Percentiles rank a stretch among this genome's conserved stretches.
Conservation (phyloP, 1,139 yeast genomes). For the Hansenula sp. region DNA sequence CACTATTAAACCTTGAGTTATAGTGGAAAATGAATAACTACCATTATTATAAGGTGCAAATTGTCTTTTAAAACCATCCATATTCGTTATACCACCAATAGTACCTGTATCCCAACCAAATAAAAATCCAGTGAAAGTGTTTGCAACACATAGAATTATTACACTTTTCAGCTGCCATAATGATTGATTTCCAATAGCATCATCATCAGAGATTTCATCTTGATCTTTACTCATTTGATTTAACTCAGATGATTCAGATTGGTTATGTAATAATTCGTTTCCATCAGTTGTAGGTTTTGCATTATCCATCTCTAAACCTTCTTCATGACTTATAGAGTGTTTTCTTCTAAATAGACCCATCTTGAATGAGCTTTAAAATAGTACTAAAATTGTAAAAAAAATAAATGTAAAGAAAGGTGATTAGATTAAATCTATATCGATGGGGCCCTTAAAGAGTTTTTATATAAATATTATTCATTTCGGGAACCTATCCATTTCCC, state of each 20-base stretch:
- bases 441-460: too few relatives aligned
- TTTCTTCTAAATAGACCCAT: constrained; percentile 1
- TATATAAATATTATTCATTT: too few relatives aligned
- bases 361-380: too few relatives aligned
- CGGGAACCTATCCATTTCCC: too few relatives aligned
- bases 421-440: too few relatives aligned
- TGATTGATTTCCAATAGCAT: background rate
- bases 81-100: constrained; percentile 48
- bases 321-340: background rate
- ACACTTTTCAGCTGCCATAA: background rate
- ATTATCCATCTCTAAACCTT: background rate
- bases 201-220: background rate
- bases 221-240: background rate
- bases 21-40: constrained; percentile 1
- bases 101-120: constrained; percentile 56
- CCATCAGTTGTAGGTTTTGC: constrained; percentile 1
- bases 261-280: background rate
- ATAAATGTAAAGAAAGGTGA: too few relatives aligned
- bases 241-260: background rate
- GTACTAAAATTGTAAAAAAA: too few relatives aligned
- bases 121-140: constrained; percentile 45
- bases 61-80: constrained; percentile 34
- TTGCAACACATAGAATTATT: background rate
- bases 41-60: constrained; percentile 17
- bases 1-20: constrained; percentile 30